Conservation (phyloP, 306 rosid species). For the Rosa lucieae region DNA sequence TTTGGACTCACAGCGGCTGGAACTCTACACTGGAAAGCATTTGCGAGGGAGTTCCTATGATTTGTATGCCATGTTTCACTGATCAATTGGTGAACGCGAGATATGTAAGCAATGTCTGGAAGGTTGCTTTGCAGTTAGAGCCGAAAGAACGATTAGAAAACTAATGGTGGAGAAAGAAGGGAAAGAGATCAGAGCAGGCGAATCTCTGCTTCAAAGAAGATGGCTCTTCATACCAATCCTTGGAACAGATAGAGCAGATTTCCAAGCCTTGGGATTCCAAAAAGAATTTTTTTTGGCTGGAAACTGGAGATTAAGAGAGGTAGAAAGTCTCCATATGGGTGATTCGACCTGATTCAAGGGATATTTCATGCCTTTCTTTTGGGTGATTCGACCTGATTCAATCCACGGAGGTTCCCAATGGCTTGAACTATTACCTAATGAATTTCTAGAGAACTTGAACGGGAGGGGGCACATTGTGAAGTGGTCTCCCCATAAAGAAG, state of each 20-base stretch:
- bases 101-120: slow-evolving; percentile 59
- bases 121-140: slow-evolving; percentile 45
- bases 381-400: slow-evolving; percentile 61
- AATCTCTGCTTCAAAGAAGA: slow-evolving; percentile 26
- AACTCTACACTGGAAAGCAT: slow-evolving; percentile 68
- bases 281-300: no score
- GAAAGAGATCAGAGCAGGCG: slow-evolving; percentile 35
- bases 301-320: no score
- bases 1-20: slow-evolving; percentile 76
- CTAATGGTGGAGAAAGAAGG: slow-evolving; percentile 45
- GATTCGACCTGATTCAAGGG: no score
- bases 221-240: slow-evolving; percentile 28
- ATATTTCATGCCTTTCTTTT: slow-evolving; percentile 59
- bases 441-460: slow-evolving; percentile 42
- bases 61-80: slow-evolving; percentile 51
- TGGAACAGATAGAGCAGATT: no score
- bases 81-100: slow-evolving; percentile 66
- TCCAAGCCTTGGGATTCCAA: no score
- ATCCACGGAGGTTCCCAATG: slow-evolving; percentile 40
- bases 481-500: slow-evolving; percentile 74
- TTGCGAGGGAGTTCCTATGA: slow-evolving; percentile 75
- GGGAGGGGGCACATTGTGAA: slow-evolving; percentile 52
- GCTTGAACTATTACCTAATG: slow-evolving; percentile 48
- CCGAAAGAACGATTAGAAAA: slow-evolving; percentile 39
- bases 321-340: no score